phyloP scores from a whole-genome alignment of 2,329 filamentous ascomycete genomes.

The Stagonosporopsis rhizophila region DNA sequence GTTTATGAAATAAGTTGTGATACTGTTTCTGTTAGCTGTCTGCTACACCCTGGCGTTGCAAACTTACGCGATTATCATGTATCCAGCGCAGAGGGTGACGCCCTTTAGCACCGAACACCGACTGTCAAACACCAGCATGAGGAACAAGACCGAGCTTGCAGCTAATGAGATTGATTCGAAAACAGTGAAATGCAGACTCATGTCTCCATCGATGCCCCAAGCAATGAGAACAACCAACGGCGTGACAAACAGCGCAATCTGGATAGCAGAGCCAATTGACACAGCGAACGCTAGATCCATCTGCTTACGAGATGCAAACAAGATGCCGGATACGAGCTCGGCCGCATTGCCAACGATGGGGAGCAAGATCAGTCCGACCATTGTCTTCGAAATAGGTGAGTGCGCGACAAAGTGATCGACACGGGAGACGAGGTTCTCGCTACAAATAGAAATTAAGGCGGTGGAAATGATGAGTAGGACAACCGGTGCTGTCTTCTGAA shows the following conservation, averaged over 20 bases:
- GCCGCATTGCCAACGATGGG: constrained; percentile 68
- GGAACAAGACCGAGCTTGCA: constrained; percentile 20
- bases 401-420: constrained; percentile 59
- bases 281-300: constrained; percentile 69
- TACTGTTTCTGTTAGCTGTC: background rate
- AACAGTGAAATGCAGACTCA: constrained; percentile 79
- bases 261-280: constrained; percentile 65
- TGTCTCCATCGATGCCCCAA: constrained; percentile 63
- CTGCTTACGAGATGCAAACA: constrained; percentile 64
- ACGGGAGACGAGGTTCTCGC: constrained; percentile 64
- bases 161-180: constrained; percentile 73
- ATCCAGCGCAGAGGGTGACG: constrained; percentile 17
- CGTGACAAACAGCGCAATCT: constrained; percentile 65
- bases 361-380: constrained; percentile 65
- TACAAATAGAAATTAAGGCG: constrained; percentile 76
- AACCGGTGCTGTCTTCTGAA: constrained; percentile 8
- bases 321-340: constrained; percentile 66
- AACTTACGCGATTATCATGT: constrained; percentile 23
- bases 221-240: constrained; percentile 65
- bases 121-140: constrained; percentile 18
- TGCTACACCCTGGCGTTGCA: background rate
- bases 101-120: constrained; percentile 21
- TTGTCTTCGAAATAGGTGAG: constrained; percentile 60
- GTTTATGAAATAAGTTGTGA: constrained; percentile 14
- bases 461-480: constrained; percentile 66